Percentiles rank a stretch among this genome's conserved stretches.
phyloP scores from a whole-genome alignment of 208 protist genomes.

The Kentomonas sorsogonicus region DNA sequence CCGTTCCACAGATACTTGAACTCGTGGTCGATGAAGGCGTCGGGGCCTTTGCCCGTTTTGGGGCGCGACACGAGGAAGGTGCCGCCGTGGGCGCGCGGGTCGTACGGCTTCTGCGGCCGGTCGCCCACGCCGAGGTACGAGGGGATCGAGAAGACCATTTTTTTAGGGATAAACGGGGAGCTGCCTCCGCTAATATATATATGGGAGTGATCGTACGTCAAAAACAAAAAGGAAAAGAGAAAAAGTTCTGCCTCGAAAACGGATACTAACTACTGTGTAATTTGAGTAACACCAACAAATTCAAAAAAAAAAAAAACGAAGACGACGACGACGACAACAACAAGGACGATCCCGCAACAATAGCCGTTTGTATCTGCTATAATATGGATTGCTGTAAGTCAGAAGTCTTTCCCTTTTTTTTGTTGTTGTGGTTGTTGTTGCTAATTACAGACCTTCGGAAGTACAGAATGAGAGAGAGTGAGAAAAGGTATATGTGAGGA shows the following conservation, averaged over 20 bases:
- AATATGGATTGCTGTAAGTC: no score
- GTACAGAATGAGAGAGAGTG: no score
- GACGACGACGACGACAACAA: no score
- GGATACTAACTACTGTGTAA: neutral
- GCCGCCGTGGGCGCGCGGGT: constrained; percentile 56
- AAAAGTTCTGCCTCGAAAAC: constrained; percentile 1
- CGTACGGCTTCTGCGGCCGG: constrained; percentile 51
- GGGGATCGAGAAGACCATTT: constrained; percentile 88
- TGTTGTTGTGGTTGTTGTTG: no score
- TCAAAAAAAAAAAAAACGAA: constrained; percentile 12
- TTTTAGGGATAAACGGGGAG: constrained; percentile 1
- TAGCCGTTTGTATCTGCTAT: no score
- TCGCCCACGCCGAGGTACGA: constrained; percentile 77
- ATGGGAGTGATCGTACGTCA: neutral
- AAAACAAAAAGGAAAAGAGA: constrained; percentile 8
- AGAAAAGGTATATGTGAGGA: no score
- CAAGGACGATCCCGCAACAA: no score
- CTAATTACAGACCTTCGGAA: no score
- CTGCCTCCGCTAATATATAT: constrained; percentile 3
- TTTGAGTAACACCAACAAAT: constrained; percentile 5
- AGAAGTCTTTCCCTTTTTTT: no score
- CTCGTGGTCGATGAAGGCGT: constrained; percentile 80
- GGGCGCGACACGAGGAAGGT: constrained; percentile 60
- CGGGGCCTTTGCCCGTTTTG: constrained; percentile 76
- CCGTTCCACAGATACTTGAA: constrained; percentile 83